Conservation (phyloP, 306 rosid species). For the peach (Prunus persica) region Prunus_persica_NCBIv2 NC_034009.1:43217001-43217500, state of each 20-base stretch:
- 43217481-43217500: not conserved
- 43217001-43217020: conserved; percentile 41
- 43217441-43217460: not conserved
- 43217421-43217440: not conserved
- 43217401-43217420: not conserved
- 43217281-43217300: conserved; percentile 90
- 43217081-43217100: not conserved
- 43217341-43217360: not conserved
- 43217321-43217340: not conserved
- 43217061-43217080: conserved; percentile 43
- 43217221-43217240: conserved; percentile 44
- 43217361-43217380: not conserved
- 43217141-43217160: not conserved
- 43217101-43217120: not conserved
- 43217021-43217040: conserved; percentile 48
- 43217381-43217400: not conserved
- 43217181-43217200: conserved; percentile 46
- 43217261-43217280: conserved; percentile 90
- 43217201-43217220: conserved; percentile 36
- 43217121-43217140: not conserved
- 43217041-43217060: conserved; percentile 50
- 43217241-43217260: conserved; percentile 62
- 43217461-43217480: not conserved
- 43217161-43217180: not conserved
- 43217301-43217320: conserved; percentile 44